Evolutionary conservation across 164 flowering plant genomes (phyloP).

Genomic region (Kingdonia uniflora): DNA sequence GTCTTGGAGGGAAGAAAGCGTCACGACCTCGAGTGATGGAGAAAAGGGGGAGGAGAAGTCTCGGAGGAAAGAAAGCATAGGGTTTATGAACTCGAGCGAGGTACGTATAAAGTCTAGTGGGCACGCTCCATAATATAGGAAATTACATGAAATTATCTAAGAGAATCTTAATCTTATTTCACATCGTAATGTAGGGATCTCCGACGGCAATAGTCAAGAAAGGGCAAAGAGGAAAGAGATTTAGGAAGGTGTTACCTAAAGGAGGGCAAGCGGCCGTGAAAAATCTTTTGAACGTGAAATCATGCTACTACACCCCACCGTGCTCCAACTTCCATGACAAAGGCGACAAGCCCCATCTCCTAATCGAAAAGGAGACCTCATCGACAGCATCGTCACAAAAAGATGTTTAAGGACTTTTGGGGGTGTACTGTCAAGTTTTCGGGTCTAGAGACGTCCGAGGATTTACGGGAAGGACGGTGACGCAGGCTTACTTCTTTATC

Average conservation of each 20-base stretch:
- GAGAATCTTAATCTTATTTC: background rate
- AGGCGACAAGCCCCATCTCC: too few relatives aligned
- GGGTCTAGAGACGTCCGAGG: too few relatives aligned
- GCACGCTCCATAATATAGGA: background rate
- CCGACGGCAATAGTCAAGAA: background rate
- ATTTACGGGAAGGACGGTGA: too few relatives aligned
- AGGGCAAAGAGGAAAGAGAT: constrained; percentile 1
- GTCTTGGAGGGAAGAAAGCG: background rate
- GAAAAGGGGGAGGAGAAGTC: background rate
- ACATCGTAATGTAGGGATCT: constrained; percentile 2
- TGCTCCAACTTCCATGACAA: background rate
- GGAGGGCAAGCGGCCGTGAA: constrained; percentile 3
- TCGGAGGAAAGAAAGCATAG: background rate
- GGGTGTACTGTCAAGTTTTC: too few relatives aligned
- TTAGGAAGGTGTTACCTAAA: constrained; percentile 1
- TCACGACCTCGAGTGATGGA: background rate
- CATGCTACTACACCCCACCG: constrained; percentile 1
- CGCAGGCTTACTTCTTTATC: too few relatives aligned
- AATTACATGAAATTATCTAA: background rate
- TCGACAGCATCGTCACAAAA: too few relatives aligned
- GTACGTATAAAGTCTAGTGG: background rate
- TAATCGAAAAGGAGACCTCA: too few relatives aligned
- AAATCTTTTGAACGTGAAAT: constrained; percentile 3
- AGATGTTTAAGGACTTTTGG: too few relatives aligned
- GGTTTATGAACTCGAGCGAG: background rate